These are phyloP conservation scores for Xylaria flabelliformis DNA, from an alignment of 495 filamentous ascomycete genomes.

Conservation along the genomic window DNA sequence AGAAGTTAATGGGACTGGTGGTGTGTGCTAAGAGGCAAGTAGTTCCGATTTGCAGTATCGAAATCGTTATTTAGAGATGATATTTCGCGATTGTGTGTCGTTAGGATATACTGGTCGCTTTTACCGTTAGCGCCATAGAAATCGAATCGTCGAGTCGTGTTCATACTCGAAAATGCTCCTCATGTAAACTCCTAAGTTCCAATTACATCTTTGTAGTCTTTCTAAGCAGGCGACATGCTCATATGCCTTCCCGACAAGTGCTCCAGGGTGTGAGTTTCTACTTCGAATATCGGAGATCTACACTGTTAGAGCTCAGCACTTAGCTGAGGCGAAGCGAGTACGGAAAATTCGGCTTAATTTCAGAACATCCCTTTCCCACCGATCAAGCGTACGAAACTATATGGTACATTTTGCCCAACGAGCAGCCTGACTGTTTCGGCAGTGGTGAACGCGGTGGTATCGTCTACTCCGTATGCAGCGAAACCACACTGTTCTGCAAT, in stretches of 20 bases:
- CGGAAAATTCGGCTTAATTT: constrained; percentile 1
- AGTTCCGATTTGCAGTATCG: background rate
- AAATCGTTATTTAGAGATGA: background rate
- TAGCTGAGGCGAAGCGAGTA: background rate
- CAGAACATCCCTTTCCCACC: constrained; percentile 73
- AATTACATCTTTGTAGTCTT: background rate
- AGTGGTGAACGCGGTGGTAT: constrained; percentile 81
- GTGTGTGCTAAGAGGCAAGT: too few relatives aligned
- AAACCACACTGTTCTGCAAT: constrained; percentile 75
- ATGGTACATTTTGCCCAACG: constrained; percentile 84
- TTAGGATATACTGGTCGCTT: background rate
- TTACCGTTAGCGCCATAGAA: background rate
- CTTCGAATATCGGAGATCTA: background rate
- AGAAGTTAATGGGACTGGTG: background rate
- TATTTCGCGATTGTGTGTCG: background rate
- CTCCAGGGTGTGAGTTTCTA: too few relatives aligned
- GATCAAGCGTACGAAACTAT: constrained; percentile 82
- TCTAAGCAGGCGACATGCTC: background rate
- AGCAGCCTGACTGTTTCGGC: constrained; percentile 78
- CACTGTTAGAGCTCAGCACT: background rate
- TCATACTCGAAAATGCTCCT: background rate
- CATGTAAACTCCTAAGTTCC: background rate
- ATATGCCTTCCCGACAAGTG: background rate
- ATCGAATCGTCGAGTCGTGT: background rate
- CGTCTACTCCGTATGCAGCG: constrained; percentile 78